Evolutionary conservation across 2,329 filamentous ascomycete genomes (phyloP).

Genomic region (Rugonectria rugulosa): DNA sequence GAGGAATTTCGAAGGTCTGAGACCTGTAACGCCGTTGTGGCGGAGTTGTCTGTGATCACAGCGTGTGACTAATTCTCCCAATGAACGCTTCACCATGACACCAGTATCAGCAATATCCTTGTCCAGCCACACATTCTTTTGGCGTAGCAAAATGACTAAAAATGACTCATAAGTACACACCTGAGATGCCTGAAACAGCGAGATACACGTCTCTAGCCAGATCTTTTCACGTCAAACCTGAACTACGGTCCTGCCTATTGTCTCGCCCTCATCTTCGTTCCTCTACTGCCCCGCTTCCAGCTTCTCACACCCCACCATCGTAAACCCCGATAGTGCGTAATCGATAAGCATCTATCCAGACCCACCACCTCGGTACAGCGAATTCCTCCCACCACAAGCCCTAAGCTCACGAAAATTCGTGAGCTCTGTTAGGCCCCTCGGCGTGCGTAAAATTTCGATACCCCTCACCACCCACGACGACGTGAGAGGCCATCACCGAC

Average conservation of each 20-base stretch:
- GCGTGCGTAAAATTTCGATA: constrained; percentile 48
- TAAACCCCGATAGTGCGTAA: constrained; percentile 38
- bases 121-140: constrained; percentile 17
- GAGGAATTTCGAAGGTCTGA: constrained; percentile 17
- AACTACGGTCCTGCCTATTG: constrained; percentile 8
- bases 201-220: not conserved
- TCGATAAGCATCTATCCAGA: constrained; percentile 38
- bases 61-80: constrained; percentile 36
- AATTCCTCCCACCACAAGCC: constrained; percentile 48
- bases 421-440: constrained; percentile 38
- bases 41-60: constrained; percentile 25
- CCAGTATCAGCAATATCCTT: constrained; percentile 28
- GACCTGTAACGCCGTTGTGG: constrained; percentile 22
- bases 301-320: constrained; percentile 29
- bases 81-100: constrained; percentile 15
- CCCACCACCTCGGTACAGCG: constrained; percentile 30
- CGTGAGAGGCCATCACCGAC: constrained; percentile 39
- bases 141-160: constrained; percentile 33
- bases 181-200: constrained; percentile 2
- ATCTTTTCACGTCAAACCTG: constrained; percentile 8
- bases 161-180: constrained; percentile 37
- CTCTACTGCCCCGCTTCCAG: constrained; percentile 39
- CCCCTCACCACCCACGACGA: constrained; percentile 42
- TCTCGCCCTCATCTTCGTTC: constrained; percentile 16
- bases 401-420: constrained; percentile 50